These are phyloP conservation scores for Sporobolomyces roseus DNA, from an alignment of 768 basidiomycete genomes.

Conservation along the genomic window DNA sequence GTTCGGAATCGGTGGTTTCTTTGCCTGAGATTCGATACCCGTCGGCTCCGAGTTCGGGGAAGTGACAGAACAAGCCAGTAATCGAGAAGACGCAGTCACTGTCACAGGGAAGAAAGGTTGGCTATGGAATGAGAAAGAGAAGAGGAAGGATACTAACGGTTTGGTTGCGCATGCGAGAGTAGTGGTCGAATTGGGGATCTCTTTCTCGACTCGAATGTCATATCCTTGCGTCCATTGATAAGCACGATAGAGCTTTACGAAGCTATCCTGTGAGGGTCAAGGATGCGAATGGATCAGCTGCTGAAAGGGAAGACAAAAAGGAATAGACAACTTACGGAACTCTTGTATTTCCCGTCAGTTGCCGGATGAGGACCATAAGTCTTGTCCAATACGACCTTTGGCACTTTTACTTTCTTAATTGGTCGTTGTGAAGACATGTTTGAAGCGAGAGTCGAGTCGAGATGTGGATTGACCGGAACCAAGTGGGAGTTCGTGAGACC, in stretches of 20 bases:
- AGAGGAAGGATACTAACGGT: background rate
- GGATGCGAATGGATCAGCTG: background rate
- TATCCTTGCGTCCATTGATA: constrained; percentile 6
- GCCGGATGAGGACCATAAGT: background rate
- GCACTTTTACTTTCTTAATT: too few species aligned
- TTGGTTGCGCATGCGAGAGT: constrained; percentile 1
- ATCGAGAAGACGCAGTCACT: constrained; percentile 20
- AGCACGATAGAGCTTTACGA: background rate
- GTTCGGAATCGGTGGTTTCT: background rate
- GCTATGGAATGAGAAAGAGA: background rate
- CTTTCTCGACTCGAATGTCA: background rate
- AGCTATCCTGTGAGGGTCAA: background rate
- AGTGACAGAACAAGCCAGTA: constrained; percentile 5
- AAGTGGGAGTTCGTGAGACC: too few species aligned
- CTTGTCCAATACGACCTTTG: too few species aligned
- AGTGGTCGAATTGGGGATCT: background rate
- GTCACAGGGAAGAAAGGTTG: background rate
- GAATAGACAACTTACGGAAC: background rate
- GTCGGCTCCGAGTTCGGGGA: constrained; percentile 1
- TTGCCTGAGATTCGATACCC: constrained; percentile 5
- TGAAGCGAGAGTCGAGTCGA: too few species aligned
- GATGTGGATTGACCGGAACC: too few species aligned
- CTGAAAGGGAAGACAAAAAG: too few species aligned
- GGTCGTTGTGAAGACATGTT: too few species aligned
- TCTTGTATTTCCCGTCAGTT: constrained; percentile 1